phyloP scores from a whole-genome alignment of 306 rosid genomes.

The Canavalia gladiata region DNA sequence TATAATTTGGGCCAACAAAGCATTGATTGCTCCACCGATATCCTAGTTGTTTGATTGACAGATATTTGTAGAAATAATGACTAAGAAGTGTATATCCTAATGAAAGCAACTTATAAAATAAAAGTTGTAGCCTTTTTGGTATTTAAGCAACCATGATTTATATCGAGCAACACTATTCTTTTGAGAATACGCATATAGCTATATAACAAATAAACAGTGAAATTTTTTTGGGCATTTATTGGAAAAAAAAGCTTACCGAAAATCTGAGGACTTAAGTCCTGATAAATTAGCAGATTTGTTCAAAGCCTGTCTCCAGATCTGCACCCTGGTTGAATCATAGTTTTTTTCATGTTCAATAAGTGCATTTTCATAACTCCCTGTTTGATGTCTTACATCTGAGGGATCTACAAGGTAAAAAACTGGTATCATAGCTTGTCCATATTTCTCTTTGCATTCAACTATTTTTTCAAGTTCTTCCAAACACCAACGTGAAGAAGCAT shows the following conservation, averaged over 20 bases:
- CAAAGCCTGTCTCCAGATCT: background rate
- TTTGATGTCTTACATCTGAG: background rate
- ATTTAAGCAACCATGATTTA: background rate
- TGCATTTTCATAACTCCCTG: background rate
- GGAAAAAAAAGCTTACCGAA: background rate
- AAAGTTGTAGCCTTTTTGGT: background rate
- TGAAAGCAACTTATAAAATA: background rate
- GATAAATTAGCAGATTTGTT: background rate
- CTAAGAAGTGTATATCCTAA: too few species aligned
- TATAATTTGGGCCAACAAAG: too few species aligned
- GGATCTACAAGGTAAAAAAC: background rate
- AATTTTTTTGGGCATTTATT: background rate
- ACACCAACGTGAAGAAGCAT: conserved; percentile 22
- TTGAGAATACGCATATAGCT: background rate
- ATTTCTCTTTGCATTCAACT: background rate
- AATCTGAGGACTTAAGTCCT: background rate
- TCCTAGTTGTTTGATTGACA: too few species aligned
- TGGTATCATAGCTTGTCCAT: background rate
- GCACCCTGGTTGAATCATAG: background rate
- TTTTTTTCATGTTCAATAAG: background rate
- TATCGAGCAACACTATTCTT: background rate
- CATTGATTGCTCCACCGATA: too few species aligned
- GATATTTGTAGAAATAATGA: too few species aligned
- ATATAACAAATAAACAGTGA: background rate
- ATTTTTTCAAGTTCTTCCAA: conserved; percentile 17